These are phyloP conservation scores for Quillaja saponaria DNA, from an alignment of 306 rosid genomes.

Conservation along the genomic window DNA sequence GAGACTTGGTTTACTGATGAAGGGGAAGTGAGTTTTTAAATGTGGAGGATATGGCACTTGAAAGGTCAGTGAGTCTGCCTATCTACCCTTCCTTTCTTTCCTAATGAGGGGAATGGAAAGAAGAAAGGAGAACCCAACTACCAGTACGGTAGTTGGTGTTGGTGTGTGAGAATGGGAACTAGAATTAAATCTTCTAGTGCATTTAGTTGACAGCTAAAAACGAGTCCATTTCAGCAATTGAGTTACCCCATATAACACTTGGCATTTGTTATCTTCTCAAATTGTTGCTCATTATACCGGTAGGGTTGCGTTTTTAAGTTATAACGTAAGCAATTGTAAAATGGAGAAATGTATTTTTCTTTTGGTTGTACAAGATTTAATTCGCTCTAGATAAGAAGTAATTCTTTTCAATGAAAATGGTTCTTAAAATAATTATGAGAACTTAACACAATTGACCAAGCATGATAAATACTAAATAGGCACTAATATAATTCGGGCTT, in stretches of 20 bases:
- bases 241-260: no score
- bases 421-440: no score
- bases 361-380: no score
- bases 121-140: slow-evolving; percentile 7
- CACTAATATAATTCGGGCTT: no score
- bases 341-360: not conserved
- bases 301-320: not conserved
- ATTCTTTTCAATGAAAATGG: no score
- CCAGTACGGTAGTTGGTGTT: slow-evolving; percentile 4
- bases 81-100: slow-evolving; percentile 42
- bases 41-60: not conserved
- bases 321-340: slow-evolving; percentile 10
- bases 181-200: not conserved
- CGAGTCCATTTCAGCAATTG: no score
- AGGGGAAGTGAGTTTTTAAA: not conserved
- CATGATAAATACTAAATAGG: no score
- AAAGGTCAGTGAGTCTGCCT: slow-evolving; percentile 9
- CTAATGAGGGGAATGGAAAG: not conserved
- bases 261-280: not conserved
- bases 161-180: slow-evolving; percentile 7
- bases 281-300: not conserved
- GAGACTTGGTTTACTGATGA: not conserved
- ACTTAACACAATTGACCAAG: no score
- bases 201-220: no score
- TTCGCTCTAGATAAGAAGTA: no score